phyloP scores from a whole-genome alignment of 805 yeast genomes.

The Saccharomycopsis fodiens region DNA sequence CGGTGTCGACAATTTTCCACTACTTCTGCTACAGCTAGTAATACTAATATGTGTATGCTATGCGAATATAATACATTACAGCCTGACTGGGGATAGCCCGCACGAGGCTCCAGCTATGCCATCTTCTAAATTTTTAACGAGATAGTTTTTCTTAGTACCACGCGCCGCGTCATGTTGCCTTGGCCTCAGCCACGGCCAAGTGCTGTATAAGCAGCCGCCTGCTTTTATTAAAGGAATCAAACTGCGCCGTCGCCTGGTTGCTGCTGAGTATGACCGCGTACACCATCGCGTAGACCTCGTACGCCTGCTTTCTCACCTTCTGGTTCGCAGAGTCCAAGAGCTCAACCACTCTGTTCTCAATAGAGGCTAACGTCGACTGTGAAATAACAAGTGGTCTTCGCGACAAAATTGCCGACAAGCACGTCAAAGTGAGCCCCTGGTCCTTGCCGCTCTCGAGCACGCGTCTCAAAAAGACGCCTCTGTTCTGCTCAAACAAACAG shows the following conservation, averaged over 20 bases:
- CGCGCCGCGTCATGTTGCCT: no score
- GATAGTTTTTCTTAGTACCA: no score
- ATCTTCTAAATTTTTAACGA: no score
- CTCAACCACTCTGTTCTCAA: background rate
- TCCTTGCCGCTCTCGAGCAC: background rate
- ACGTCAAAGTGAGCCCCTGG: background rate
- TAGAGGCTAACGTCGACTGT: background rate
- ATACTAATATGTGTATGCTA: no score
- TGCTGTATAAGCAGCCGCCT: background rate
- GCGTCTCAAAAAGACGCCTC: background rate
- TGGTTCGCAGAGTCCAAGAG: conserved; percentile 1
- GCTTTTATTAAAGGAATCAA: background rate
- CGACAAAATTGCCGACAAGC: background rate
- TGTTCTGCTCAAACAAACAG: background rate
- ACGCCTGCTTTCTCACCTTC: conserved; percentile 6
- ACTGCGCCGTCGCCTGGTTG: background rate
- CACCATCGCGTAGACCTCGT: conserved; percentile 11
- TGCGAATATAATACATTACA: no score
- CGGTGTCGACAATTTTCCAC: no score
- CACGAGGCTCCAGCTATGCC: no score
- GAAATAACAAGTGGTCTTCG: background rate
- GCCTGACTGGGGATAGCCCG: no score
- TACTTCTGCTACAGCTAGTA: no score
- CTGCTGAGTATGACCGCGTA: background rate
- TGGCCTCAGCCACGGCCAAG: no score